Evolutionary conservation across 306 rosid species (phyloP), one percentile per base, ranked within the genome.

Genomic region (Glycine soja): DNA sequence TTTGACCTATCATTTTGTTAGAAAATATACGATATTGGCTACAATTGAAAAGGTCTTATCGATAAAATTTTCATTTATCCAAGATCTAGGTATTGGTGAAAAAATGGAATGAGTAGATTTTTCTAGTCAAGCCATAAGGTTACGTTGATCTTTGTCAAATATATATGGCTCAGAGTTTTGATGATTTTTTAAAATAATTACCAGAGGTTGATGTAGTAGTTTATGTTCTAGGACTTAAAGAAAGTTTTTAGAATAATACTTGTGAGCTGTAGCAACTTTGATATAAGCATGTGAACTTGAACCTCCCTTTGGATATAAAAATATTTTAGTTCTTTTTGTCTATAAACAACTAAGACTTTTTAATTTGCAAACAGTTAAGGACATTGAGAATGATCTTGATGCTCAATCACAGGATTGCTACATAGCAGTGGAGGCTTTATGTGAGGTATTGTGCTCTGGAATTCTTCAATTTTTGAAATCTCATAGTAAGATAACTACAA

Each of bases 371-470:
- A 57, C 92, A 95, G 99, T 88, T 70, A 90, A 90, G 88, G 90
- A 95, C 82, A 80, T 95, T 36, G 97, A 95, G 90, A 92, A 64
- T 79, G 94, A 91, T 86, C 79, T 74, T 77, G 98, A 93, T 81
- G 81, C 90, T 52, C 96, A 87, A 82, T 76, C 89, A 78, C 96
- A 90, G 72, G 98, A 91, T 82, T 95, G 94, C 81, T 89, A 88
- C 84, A 76, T 93, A 45, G 98, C 97, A n/a, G 81, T 93, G 87
- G 97, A 93, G 87, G 94, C 97, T 81, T 81, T 95, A 72, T 82
- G 89, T 4, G 98, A 95, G 99, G 99, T 95, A 89, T 63, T 19
- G 82, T 69, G 71, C 79, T 76, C 52, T 32, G 43, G 56, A 54
- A 34, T 66, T 56, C 69, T 53, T 57, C 66, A 59, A 24, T 63